Evolutionary conservation across 1,284 basidiomycete species (phyloP).

Genomic region (Grifola frondosa): DNA sequence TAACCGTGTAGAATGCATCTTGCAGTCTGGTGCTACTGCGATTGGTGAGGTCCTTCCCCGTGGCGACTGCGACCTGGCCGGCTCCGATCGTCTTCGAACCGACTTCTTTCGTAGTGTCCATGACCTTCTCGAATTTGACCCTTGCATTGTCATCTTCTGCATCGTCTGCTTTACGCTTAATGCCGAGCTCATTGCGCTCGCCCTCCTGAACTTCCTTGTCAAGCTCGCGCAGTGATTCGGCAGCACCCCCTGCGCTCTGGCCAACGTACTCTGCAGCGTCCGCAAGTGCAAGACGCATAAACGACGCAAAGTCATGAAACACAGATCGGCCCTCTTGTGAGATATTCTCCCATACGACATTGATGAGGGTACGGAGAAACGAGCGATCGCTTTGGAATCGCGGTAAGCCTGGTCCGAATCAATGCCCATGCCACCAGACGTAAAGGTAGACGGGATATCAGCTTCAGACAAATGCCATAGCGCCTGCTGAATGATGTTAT

Average conservation of each 20-base stretch:
- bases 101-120: conserved; percentile 58
- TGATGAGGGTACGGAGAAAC: conserved; percentile 49
- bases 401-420: conserved; percentile 44
- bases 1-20: conserved; percentile 53
- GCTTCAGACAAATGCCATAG: conserved; percentile 60
- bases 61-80: conserved; percentile 41
- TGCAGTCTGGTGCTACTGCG: conserved; percentile 42
- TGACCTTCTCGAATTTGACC: conserved; percentile 58
- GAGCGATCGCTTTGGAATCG: conserved; percentile 49
- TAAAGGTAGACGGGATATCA: conserved; percentile 41
- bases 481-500: conserved; percentile 60
- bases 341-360: conserved; percentile 51
- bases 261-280: conserved; percentile 61
- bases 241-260: conserved; percentile 45
- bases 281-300: conserved; percentile 58
- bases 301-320: conserved; percentile 61
- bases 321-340: conserved; percentile 52
- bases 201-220: conserved; percentile 60
- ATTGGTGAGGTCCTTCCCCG: conserved; percentile 43
- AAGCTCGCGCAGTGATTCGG: conserved; percentile 48
- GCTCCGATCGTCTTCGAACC: conserved; percentile 58
- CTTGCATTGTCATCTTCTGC: conserved; percentile 40
- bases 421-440: conserved; percentile 28
- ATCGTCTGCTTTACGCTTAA: conserved; percentile 48
- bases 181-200: conserved; percentile 53